phyloP scores from a whole-genome alignment of 2,329 filamentous ascomycete genomes.

The Parastagonospora nodorum region DNA sequence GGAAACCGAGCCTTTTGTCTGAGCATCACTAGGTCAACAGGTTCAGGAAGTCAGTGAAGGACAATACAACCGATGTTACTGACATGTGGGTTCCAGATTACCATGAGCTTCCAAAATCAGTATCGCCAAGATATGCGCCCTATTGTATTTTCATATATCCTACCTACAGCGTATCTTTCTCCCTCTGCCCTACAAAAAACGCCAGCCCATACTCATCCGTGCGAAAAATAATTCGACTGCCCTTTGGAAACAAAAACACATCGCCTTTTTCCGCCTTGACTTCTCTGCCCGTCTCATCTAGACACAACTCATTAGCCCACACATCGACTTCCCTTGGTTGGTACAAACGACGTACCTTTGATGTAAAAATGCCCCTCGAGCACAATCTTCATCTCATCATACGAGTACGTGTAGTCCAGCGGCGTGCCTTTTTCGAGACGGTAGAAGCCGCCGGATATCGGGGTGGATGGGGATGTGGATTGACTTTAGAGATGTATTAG shows the following conservation, averaged over 20 bases:
- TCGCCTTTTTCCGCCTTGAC: slow-evolving; percentile 66
- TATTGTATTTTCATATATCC: too few relatives aligned
- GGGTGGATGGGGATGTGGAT: slow-evolving; percentile 60
- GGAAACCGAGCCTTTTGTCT: too few relatives aligned
- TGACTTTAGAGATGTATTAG: slow-evolving; percentile 47
- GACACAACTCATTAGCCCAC: neutral
- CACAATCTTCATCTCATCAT: slow-evolving; percentile 77
- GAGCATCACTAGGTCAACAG: too few relatives aligned
- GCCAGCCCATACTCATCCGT: slow-evolving; percentile 65
- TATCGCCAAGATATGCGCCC: too few relatives aligned
- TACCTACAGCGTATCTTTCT: slow-evolving; percentile 30
- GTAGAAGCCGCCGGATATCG: slow-evolving; percentile 69
- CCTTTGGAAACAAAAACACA: slow-evolving; percentile 72
- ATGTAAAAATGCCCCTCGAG: slow-evolving; percentile 71
- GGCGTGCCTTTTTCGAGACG: slow-evolving; percentile 70
- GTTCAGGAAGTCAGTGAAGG: too few relatives aligned
- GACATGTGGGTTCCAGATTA: too few relatives aligned
- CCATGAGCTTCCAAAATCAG: too few relatives aligned
- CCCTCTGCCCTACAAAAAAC: slow-evolving; percentile 57
- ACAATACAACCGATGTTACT: too few relatives aligned
- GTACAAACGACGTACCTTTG: too few relatives aligned
- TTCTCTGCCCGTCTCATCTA: slow-evolving; percentile 65
- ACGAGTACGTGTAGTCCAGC: slow-evolving; percentile 70
- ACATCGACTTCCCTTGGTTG: neutral
- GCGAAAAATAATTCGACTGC: slow-evolving; percentile 68